Evolutionary conservation across 805 yeast species (phyloP), one percentile per base, ranked within the genome.

Genomic region (Scheffersomyces stipitis): DNA sequence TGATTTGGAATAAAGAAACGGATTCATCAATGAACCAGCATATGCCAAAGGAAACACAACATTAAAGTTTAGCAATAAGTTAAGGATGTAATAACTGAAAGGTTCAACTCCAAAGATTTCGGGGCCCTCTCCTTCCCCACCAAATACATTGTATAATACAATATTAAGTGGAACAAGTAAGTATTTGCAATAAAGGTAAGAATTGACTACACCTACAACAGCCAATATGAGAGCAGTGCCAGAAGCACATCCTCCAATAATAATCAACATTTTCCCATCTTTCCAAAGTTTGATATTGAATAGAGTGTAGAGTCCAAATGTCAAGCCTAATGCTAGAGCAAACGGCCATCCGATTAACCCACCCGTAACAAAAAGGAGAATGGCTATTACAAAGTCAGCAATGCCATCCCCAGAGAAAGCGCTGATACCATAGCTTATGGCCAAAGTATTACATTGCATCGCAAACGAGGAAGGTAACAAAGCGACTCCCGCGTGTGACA

Each of bases 301-400:
- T 5, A 53, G 22, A 3, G 58, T 49, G 52, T 66, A 78, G 1
- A 64, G 32, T 14, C 76, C 71, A 38, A 81, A 70, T 1, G 96
- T 93, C 1, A 76, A 45, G 2, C 80, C 80, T 38, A 88, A 58
- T 0, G 75, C 80, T 38, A 86, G 59, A 0, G 83, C 76, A 58
- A 90, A 91, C 1, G 97, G 97, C 97, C 97, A 91, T 1, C 97
- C 97, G 20, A 85, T 44, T 2, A 90, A 52, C 0, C 91, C 91
- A 4, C 89, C 95, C n/a, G 84, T 44, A 15, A 75, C 59, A 26
- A 73, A 66, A 67, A 73, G 73, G 1, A 67, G 40, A 3, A 75
- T 55, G 2, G 71, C 62, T n/a, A 38, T 34, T 2, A 64, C 41
- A 10, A 37, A 20, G 12, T n/a, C 26, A 2, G 22, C n/a, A 2